phyloP scores from a whole-genome alignment of 129 eudicot species.

The Silybum marianum region DNA sequence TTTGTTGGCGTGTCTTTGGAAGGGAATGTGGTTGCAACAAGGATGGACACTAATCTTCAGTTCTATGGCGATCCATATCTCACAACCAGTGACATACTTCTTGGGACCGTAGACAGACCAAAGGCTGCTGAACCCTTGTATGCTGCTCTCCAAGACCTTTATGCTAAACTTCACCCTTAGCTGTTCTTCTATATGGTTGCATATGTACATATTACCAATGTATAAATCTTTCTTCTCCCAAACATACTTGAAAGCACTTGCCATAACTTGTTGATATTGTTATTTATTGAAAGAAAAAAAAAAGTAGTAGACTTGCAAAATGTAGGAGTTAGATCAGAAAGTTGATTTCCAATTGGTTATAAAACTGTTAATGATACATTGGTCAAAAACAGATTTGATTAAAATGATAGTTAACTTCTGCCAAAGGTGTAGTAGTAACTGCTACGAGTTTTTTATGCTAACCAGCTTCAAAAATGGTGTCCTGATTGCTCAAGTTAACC shows the following conservation, averaged over 20 bases:
- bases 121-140: conserved; percentile 94
- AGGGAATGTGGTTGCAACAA: conserved; percentile 84
- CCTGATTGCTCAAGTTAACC: no score
- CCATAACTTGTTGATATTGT: neutral
- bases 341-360: neutral
- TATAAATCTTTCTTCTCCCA: neutral
- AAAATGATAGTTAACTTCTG: no score
- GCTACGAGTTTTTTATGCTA: no score
- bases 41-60: conserved; percentile 84
- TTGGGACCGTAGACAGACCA: conserved; percentile 88
- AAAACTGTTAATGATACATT: neutral
- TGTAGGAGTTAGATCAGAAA: neutral
- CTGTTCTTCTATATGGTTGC: neutral
- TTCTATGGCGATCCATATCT: conserved; percentile 97
- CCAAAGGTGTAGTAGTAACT: no score
- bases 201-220: conserved; percentile 24
- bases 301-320: neutral
- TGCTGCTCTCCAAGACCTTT: conserved; percentile 70
- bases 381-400: neutral
- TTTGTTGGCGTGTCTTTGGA: conserved; percentile 96
- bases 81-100: conserved; percentile 78
- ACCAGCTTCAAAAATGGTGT: no score
- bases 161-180: conserved; percentile 34
- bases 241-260: conserved; percentile 8
- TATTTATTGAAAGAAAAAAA: neutral